Evolutionary conservation across 2,329 filamentous ascomycete species (phyloP), one percentile per base, ranked within the genome.

Genomic region (Alternaria burnsii): DNA sequence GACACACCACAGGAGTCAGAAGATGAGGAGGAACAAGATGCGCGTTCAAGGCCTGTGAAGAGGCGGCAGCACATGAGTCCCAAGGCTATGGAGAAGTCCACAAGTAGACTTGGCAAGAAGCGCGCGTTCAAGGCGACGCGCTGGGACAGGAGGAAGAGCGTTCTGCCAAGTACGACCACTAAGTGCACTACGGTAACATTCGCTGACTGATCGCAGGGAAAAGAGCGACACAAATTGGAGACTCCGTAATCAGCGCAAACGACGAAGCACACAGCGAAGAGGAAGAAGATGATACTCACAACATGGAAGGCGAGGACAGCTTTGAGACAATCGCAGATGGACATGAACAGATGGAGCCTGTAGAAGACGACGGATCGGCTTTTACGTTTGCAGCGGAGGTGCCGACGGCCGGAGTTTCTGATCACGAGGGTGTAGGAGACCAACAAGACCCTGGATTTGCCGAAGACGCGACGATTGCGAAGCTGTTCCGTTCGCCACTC

Each of bases 21-120:
- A 10, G 71, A 57, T 11, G 53, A 71, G 12, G 68, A 71, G 32
- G 65, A 69, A 34, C 63, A 61, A 18, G 71, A 77, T 61, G 77
- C 77, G 32, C 79, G 77, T 5, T 69, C 74, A 52, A 79, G 81
- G 58, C 71, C 80, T 28, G 80, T 83, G 1, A 84, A 84, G 75
- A 82, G 79, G 63, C 71, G 79, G 60, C 75, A 77, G 52, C 76
- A 79, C n/a, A 65, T 71, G 76, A 70, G 78, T 62, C 63, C 72
- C 7, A 63, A 73, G 38, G 72, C 71, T 10, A 75, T 75, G 67
- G 71, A 72, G 46, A 74, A 72, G 55, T 66, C 68, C 20, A 56
- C 58, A n/a, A 51, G 61, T 4, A 59, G 43, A 28, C 60, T 61
- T 26, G 65, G 65, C 57, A 76, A 69, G 60, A 72, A 65, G 54